Evolutionary conservation across 78 protist genomes (phyloP).

Genomic region (Chrysochromulina parva): DNA sequence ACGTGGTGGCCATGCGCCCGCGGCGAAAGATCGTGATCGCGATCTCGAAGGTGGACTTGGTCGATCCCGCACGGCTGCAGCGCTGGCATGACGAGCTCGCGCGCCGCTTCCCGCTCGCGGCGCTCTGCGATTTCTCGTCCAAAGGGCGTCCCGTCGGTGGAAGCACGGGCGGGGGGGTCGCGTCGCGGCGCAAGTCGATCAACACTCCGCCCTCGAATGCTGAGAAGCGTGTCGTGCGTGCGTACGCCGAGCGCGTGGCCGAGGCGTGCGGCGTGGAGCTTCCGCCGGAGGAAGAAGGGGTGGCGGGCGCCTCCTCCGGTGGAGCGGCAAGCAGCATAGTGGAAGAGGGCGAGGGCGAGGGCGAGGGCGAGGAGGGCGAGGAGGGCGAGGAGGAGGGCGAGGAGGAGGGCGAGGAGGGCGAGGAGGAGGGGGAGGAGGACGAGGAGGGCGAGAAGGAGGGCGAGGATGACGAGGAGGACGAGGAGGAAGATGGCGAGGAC

Average conservation of each 20-base stretch:
- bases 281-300: background rate
- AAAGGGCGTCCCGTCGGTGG: background rate
- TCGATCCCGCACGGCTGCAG: background rate
- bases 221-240: background rate
- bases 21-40: background rate
- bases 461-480: background rate
- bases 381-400: background rate
- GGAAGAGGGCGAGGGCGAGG: too few relatives aligned
- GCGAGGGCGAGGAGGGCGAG: background rate
- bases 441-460: background rate
- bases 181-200: background rate
- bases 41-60: background rate
- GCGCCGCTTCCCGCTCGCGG: background rate
- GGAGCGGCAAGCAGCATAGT: too few relatives aligned
- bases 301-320: background rate
- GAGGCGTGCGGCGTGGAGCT: background rate
- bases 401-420: slow-evolving; percentile 9
- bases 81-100: background rate
- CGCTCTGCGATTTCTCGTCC: background rate
- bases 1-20: background rate
- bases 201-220: background rate
- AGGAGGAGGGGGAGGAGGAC: background rate
- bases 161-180: background rate
- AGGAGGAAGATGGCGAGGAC: background rate
- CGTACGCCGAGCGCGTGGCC: background rate